Evolutionary conservation across 2,329 filamentous ascomycete genomes (phyloP).

Genomic region (Rutstroemia sp.): DNA sequence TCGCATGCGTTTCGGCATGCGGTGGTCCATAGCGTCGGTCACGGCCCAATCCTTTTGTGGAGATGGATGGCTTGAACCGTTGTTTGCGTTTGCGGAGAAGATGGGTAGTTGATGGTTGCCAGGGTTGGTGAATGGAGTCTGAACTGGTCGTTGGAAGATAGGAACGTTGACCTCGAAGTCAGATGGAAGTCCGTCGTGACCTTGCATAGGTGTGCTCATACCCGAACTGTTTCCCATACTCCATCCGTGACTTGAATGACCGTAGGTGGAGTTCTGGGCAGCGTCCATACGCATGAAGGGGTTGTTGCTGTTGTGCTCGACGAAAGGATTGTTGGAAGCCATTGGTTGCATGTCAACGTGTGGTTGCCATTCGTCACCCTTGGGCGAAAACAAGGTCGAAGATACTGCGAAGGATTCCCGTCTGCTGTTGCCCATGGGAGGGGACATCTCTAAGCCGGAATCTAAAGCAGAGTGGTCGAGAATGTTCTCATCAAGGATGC

Average conservation of each 20-base stretch:
- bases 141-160: conserved; percentile 45
- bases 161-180: conserved; percentile 46
- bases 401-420: conserved; percentile 56
- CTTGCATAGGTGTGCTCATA: conserved; percentile 65
- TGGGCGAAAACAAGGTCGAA: conserved; percentile 56
- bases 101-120: conserved; percentile 43
- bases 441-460: conserved; percentile 56
- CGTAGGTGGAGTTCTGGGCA: conserved; percentile 33
- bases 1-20: conserved; percentile 53
- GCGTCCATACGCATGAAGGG: conserved; percentile 61
- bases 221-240: conserved; percentile 47
- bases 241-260: conserved; percentile 26
- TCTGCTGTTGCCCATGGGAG: conserved; percentile 54
- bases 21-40: conserved; percentile 41
- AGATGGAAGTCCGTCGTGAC: conserved; percentile 55
- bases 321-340: conserved; percentile 56
- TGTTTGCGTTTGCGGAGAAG: conserved; percentile 42
- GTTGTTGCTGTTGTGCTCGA: conserved; percentile 49
- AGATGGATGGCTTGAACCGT: conserved; percentile 45
- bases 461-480: conserved; percentile 53
- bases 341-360: conserved; percentile 58
- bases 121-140: conserved; percentile 48
- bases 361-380: conserved; percentile 53
- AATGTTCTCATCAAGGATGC: conserved; percentile 53
- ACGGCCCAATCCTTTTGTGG: conserved; percentile 53